phyloP scores from a whole-genome alignment of 352 stramenopile species.

The Phytophthora europaea region DNA sequence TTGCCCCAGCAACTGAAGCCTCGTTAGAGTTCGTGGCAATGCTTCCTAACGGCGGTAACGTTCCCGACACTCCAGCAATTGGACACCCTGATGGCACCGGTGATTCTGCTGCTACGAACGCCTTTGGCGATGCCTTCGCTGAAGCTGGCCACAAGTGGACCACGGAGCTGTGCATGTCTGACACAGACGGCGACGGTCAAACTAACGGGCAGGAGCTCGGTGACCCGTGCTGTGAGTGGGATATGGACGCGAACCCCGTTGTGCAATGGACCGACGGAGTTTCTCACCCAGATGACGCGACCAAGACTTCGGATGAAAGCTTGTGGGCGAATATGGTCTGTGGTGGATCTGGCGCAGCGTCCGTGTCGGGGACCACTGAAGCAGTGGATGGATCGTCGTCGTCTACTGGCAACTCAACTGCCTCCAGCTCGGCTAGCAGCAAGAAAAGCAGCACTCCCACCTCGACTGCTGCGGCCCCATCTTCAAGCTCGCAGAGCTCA shows the following conservation, averaged over 20 bases:
- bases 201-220: constrained; percentile 25
- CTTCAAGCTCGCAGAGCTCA: constrained; percentile 25
- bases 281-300: constrained; percentile 26
- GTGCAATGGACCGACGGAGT: constrained; percentile 25
- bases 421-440: constrained; percentile 10
- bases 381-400: constrained; percentile 7
- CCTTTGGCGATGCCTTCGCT: constrained; percentile 20
- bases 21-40: constrained; percentile 22
- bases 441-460: constrained; percentile 3
- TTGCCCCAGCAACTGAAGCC: constrained; percentile 3
- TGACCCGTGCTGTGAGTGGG: constrained; percentile 25
- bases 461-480: neutral
- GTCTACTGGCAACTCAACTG: constrained; percentile 13
- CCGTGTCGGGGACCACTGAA: constrained; percentile 1
- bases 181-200: constrained; percentile 25
- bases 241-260: constrained; percentile 23
- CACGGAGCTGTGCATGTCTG: constrained; percentile 13
- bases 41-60: constrained; percentile 20
- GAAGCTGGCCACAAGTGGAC: constrained; percentile 25
- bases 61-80: constrained; percentile 23
- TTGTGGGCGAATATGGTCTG: constrained; percentile 26
- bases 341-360: constrained; percentile 7
- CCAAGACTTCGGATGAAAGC: constrained; percentile 30
- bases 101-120: constrained; percentile 11
- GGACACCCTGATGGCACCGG: constrained; percentile 22